Percentiles rank a stretch among this genome's conserved stretches.
These are phyloP conservation scores for Climacium dendroides DNA, from an alignment of 225 moss, liverwort and hornwort genomes.

Conservation along the genomic window DNA sequence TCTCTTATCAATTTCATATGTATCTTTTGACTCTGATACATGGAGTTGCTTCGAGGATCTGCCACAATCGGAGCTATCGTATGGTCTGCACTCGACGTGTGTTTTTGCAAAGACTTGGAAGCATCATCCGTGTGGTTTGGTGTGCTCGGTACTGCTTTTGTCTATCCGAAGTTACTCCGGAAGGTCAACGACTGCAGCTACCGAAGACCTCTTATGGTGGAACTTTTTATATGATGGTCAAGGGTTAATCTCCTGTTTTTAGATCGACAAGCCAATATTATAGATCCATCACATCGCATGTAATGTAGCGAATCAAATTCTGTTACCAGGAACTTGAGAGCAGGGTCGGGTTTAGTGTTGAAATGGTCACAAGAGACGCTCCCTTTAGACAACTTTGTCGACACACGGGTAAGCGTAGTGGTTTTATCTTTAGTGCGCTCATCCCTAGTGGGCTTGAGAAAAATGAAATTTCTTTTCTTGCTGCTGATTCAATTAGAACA, in stretches of 20 bases:
- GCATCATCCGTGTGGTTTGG: not conserved
- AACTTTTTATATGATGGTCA: not conserved
- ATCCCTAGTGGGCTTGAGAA: not conserved
- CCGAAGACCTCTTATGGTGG: not conserved
- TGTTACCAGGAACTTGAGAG: not conserved
- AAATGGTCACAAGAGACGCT: not conserved
- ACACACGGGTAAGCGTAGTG: slow-evolving; percentile 11
- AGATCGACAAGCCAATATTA: not conserved
- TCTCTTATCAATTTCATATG: not conserved
- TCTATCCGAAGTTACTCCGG: not conserved
- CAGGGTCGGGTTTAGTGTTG: not conserved
- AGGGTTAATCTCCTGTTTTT: not conserved
- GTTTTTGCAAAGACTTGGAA: not conserved
- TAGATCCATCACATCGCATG: not conserved
- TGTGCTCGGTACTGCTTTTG: not conserved
- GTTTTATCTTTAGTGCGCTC: not conserved
- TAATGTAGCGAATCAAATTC: not conserved
- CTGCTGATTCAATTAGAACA: slow-evolving; percentile 6
- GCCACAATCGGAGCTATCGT: not conserved
- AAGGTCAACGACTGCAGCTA: not conserved
- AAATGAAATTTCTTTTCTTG: not conserved
- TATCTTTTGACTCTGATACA: not conserved
- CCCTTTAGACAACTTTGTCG: slow-evolving; percentile 28
- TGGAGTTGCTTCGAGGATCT: slow-evolving; percentile 10
- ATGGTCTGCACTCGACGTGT: not conserved